Percentiles rank a stretch among this genome's conserved stretches.
Conservation (phyloP, 2,329 filamentous ascomycete genomes). For the Talaromyces verruculosus region DNA sequence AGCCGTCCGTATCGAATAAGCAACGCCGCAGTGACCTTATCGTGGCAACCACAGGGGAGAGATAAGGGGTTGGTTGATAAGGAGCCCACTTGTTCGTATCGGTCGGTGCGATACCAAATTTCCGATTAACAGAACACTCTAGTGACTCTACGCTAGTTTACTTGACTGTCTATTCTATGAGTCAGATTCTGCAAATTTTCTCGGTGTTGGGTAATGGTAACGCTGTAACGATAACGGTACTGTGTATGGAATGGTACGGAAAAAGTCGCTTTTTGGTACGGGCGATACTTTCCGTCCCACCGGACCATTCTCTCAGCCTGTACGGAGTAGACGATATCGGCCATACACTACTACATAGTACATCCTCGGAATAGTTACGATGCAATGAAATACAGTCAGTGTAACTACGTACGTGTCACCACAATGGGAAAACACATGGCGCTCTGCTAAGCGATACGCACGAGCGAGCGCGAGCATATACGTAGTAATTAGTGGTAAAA, state of each 20-base stretch:
- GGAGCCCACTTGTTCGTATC: neutral
- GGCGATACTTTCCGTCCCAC: conserved; percentile 9
- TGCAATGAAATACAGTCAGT: neutral
- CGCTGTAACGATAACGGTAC: neutral
- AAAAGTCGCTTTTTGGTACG: conserved; percentile 6
- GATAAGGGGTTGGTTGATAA: conserved; percentile 19
- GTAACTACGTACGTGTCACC: neutral
- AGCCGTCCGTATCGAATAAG: neutral
- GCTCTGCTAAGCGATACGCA: neutral
- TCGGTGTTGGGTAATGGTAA: neutral
- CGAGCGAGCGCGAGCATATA: neutral
- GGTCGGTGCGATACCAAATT: neutral
- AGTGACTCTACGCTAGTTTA: no score
- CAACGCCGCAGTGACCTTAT: conserved; percentile 19
- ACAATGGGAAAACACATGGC: neutral
- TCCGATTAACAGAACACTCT: neutral
- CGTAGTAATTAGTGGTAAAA: no score
- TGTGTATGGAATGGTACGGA: neutral
- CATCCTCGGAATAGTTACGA: neutral
- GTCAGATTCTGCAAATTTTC: neutral
- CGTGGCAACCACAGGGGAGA: conserved; percentile 20
- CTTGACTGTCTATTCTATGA: neutral
- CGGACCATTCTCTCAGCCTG: neutral
- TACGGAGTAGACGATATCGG: conserved; percentile 2
- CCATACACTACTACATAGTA: neutral